Percentiles rank a stretch among this genome's conserved stretches.
Evolutionary conservation across 1,139 yeast species (phyloP).

Genomic region (Kodamaea derodonti): DNA sequence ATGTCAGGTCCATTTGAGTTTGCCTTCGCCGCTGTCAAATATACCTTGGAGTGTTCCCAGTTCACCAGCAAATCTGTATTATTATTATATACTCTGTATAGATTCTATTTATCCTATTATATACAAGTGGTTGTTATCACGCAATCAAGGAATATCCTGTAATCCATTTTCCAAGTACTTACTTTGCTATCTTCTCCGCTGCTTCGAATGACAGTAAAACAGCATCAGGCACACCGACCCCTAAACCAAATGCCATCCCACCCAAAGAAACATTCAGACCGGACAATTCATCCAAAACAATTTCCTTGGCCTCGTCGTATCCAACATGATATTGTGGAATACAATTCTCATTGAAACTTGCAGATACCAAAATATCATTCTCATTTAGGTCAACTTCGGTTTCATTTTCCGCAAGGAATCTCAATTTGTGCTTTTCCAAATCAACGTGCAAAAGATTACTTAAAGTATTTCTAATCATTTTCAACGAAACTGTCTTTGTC

Average conservation of each 20-base stretch:
- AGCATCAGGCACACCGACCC: constrained; percentile 90
- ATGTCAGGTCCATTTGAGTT: too few species aligned
- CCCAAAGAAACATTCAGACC: constrained; percentile 56
- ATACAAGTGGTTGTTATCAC: too few species aligned
- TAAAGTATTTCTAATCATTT: constrained; percentile 46
- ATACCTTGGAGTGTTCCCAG: too few species aligned
- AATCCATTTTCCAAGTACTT: too few species aligned
- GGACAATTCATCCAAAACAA: constrained; percentile 26
- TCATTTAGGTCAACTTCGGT: constrained; percentile 18
- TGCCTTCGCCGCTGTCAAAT: too few species aligned
- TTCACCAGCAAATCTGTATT: too few species aligned
- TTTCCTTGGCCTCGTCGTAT: constrained; percentile 47
- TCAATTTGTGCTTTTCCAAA: constrained; percentile 24
- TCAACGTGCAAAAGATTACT: constrained; percentile 48
- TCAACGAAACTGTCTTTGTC: constrained; percentile 38
- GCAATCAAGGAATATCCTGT: too few species aligned
- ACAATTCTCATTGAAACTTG: constrained; percentile 45
- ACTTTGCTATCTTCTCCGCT: too few species aligned
- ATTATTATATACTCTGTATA: too few species aligned
- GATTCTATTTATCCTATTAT: too few species aligned
- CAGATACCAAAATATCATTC: constrained; percentile 34
- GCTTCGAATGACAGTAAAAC: constrained; percentile 64
- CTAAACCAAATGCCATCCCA: constrained; percentile 80
- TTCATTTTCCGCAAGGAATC: constrained; percentile 27
- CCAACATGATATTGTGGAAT: constrained; percentile 85